Evolutionary conservation across 1,284 basidiomycete species (phyloP).

Genomic region (Melampsora medusae): DNA sequence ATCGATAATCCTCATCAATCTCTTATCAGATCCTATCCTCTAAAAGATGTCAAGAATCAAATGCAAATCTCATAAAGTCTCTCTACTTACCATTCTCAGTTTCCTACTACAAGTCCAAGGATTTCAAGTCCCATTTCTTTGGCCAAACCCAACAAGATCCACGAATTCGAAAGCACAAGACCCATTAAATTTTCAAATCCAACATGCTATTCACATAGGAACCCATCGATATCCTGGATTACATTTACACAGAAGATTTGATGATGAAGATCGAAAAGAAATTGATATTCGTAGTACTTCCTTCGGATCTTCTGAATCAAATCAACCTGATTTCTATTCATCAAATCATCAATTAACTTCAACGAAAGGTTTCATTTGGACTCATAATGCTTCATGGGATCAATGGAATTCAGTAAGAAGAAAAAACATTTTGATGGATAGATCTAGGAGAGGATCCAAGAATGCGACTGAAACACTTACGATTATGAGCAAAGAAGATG

Average conservation of each 20-base stretch:
- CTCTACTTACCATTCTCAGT: background rate
- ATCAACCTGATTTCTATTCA: constrained; percentile 28
- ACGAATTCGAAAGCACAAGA: background rate
- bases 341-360: constrained; percentile 14
- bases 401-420: constrained; percentile 32
- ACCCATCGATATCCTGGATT: constrained; percentile 34
- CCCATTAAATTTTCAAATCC: constrained; percentile 44
- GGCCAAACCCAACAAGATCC: background rate
- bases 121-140: constrained; percentile 46
- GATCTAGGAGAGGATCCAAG: constrained; percentile 6
- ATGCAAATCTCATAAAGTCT: background rate
- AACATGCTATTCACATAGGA: constrained; percentile 47
- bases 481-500: background rate
- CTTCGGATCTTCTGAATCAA: constrained; percentile 12
- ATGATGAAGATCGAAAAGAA: constrained; percentile 39
- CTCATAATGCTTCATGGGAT: constrained; percentile 46
- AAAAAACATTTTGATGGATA: constrained; percentile 20
- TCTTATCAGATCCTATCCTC: too few relatives aligned
- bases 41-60: too few relatives aligned
- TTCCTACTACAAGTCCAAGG: background rate
- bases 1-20: background rate
- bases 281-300: constrained; percentile 32
- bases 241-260: constrained; percentile 45
- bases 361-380: constrained; percentile 41
- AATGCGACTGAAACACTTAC: background rate